Percentiles rank a stretch among this genome's conserved stretches.
These are phyloP conservation scores for Amphicarpaea edgeworthii DNA, from an alignment of 306 rosid species.

Conservation along the genomic window DNA sequence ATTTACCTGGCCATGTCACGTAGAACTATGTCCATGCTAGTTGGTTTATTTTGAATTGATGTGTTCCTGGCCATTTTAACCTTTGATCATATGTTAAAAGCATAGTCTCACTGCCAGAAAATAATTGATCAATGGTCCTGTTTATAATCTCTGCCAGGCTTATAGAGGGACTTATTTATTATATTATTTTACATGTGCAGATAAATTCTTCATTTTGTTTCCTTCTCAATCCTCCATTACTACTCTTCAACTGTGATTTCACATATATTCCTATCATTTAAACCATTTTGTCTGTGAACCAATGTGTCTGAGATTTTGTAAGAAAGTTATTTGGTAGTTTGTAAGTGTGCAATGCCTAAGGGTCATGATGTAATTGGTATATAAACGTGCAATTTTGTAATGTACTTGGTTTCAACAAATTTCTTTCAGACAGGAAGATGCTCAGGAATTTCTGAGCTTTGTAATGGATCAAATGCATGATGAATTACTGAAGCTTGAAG, in stretches of 20 bases:
- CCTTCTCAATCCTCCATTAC: not conserved
- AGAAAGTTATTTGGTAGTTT: slow-evolving; percentile 18
- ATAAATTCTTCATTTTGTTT: not conserved
- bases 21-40: slow-evolving; percentile 8
- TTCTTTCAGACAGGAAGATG: slow-evolving; percentile 92
- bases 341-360: slow-evolving; percentile 17
- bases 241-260: not conserved
- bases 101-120: slow-evolving; percentile 18
- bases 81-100: slow-evolving; percentile 15
- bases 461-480: slow-evolving; percentile 92
- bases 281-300: not conserved
- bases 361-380: slow-evolving; percentile 11
- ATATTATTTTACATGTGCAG: not conserved
- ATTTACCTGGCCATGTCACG: no score
- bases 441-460: slow-evolving; percentile 96
- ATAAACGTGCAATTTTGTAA: slow-evolving; percentile 23
- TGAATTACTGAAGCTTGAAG: slow-evolving; percentile 84
- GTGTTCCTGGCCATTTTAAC: not conserved
- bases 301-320: not conserved
- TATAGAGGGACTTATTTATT: not conserved
- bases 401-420: slow-evolving; percentile 26
- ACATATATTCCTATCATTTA: slow-evolving; percentile 7
- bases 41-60: slow-evolving; percentile 8
- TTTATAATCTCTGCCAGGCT: not conserved
- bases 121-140: slow-evolving; percentile 6